Evolutionary conservation across 805 yeast species (phyloP), one percentile per base, ranked within the genome.

Genomic region (Saitoella complicata): DNA sequence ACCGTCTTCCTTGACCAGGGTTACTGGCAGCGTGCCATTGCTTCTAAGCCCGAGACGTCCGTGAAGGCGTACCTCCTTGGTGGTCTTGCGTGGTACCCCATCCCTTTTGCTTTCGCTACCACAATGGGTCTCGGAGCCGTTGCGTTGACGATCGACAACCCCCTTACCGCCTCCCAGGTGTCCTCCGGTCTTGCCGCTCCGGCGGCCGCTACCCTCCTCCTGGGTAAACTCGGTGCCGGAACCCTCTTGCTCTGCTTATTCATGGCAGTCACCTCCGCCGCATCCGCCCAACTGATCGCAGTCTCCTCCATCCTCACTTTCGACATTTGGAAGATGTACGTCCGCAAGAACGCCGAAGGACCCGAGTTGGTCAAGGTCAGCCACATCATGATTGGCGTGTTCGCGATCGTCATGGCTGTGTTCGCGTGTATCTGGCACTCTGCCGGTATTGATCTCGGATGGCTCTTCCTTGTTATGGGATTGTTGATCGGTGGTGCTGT

Each of bases 131-230:
- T 67, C 44, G 69, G 70, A 3, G 61, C 66, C 39, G 49, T 59
- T 37, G 63, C 57, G 29, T 63, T 80, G 46, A 77, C 82, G 7
- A 80, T 75, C 58, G 88, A 88, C 38, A 59, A 69, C 42, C 64
- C 65, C 49, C 65, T 81, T 61, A 64, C 78, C 31, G 41, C 75
- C 6, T 76, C 64, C 13, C 82, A 80, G 59, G 79, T 80, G 34
- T 65, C 72, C 52, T 75, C 81, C 31, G 93, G 91, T 39, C 65
- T 81, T 6, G 49, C 44, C 13, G 32, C 32, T 11, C 79, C 79
- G 9, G 71, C 70, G 49, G 76, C 87, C 36, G 85, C 88, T 5
- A 55, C 61, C 12, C 62, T 61, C 47, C 5, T 67, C 4, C 52
- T 67, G 31, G 71, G 71, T n/a, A 59, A 56, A 39, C 51, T 60